phyloP scores from a whole-genome alignment of 179 eudicot genomes.

The Monotropa hypopitys region DNA sequence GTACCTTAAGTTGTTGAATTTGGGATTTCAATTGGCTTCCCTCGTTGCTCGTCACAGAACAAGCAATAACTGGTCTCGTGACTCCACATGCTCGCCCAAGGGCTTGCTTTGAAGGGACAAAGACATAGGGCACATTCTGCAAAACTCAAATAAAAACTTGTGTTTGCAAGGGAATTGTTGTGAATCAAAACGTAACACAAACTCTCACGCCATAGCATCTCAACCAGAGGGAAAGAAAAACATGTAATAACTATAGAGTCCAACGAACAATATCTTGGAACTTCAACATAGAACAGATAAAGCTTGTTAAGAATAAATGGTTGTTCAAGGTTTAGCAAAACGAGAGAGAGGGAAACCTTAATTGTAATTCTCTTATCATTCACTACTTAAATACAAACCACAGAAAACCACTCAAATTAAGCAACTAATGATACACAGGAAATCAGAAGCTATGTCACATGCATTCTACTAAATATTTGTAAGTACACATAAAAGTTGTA shows the following conservation, averaged over 20 bases:
- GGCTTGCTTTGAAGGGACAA: constrained; percentile 89
- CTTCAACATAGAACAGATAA: neutral
- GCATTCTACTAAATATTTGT: neutral
- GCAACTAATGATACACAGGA: neutral
- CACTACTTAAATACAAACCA: neutral
- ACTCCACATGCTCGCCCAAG: constrained; percentile 96
- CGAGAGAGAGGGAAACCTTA: neutral
- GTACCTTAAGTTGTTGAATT: constrained; percentile 75
- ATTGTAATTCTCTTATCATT: neutral
- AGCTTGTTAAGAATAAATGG: neutral
- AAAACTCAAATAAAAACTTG: neutral
- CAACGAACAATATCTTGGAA: neutral
- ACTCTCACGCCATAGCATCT: neutral
- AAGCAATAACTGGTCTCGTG: constrained; percentile 76
- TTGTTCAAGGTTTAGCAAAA: neutral
- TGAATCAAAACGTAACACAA: neutral
- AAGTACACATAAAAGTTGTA: neutral
- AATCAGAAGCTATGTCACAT: neutral
- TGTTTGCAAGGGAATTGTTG: neutral
- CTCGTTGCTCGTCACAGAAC: constrained; percentile 84
- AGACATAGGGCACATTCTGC: constrained; percentile 81
- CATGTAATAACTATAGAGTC: neutral
- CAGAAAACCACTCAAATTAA: neutral
- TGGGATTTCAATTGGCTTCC: constrained; percentile 84
- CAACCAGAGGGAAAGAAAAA: neutral